phyloP scores from a whole-genome alignment of 129 eudicot genomes.

The Tanacetum coccineum region DNA sequence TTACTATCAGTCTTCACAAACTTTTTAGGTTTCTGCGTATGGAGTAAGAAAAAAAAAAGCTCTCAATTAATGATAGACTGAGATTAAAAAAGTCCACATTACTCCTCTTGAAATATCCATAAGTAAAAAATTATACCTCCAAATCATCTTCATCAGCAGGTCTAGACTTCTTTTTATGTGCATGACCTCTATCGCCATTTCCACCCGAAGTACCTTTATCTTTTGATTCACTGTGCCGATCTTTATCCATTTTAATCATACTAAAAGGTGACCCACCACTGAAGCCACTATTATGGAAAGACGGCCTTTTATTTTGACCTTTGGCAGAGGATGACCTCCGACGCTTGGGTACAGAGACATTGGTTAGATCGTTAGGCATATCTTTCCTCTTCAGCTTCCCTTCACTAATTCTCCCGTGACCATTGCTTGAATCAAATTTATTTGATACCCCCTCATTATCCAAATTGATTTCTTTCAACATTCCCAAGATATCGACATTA shows the following conservation, averaged over 20 bases:
- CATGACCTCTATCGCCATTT: slow-evolving; percentile 16
- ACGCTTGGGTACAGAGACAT: slow-evolving; percentile 71
- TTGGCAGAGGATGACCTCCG: slow-evolving; percentile 58
- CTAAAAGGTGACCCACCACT: slow-evolving; percentile 30
- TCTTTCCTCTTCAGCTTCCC: slow-evolving; percentile 44
- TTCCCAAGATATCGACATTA: slow-evolving; percentile 66
- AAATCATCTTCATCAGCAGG: slow-evolving; percentile 30
- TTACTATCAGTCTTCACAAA: slow-evolving; percentile 26
- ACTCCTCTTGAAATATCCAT: background rate
- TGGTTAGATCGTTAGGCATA: slow-evolving; percentile 35
- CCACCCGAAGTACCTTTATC: slow-evolving; percentile 22
- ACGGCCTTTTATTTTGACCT: slow-evolving; percentile 35
- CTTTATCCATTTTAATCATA: slow-evolving; percentile 43
- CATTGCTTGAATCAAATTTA: slow-evolving; percentile 65
- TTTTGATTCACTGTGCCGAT: slow-evolving; percentile 33
- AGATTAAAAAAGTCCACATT: background rate
- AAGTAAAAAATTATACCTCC: slow-evolving; percentile 46
- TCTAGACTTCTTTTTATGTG: slow-evolving; percentile 27
- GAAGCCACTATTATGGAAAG: slow-evolving; percentile 31
- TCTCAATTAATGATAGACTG: slow-evolving; percentile 1
- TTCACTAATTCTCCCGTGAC: slow-evolving; percentile 37
- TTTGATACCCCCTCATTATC: slow-evolving; percentile 43
- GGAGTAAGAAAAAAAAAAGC: background rate
- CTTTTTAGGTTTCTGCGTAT: slow-evolving; percentile 46
- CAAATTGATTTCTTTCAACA: slow-evolving; percentile 80